Conservation (phyloP, 2,329 filamentous ascomycete species). For the Apiospora kogelbergensis region DNA sequence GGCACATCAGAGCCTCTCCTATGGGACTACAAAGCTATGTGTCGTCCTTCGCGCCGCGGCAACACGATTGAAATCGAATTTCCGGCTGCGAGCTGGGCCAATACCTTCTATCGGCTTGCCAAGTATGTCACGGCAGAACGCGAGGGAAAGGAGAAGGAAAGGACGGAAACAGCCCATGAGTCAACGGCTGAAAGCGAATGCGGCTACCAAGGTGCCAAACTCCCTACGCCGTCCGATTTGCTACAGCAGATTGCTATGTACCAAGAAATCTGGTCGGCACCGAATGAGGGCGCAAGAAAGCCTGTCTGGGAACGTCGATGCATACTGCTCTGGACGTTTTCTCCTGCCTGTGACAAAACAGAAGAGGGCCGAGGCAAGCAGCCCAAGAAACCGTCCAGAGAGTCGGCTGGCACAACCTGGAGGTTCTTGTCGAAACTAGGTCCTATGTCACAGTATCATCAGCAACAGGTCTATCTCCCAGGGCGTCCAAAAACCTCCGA, state of each 20-base stretch:
- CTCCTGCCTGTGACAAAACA: conserved; percentile 40
- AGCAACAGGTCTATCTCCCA: conserved; percentile 42
- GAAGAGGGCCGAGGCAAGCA: neutral
- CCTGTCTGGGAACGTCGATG: conserved; percentile 54
- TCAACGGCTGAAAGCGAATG: neutral
- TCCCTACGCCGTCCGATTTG: conserved; percentile 47
- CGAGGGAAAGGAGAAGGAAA: conserved; percentile 23
- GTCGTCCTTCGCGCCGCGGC: conserved; percentile 29
- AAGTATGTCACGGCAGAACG: conserved; percentile 42
- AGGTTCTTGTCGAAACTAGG: conserved; percentile 61
- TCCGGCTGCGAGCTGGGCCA: conserved; percentile 58
- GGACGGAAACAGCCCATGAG: conserved; percentile 15
- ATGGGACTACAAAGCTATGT: conserved; percentile 49
- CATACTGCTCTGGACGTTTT: conserved; percentile 65
- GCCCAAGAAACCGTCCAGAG: conserved; percentile 35
- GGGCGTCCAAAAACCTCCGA: neutral
- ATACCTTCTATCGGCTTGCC: conserved; percentile 57
- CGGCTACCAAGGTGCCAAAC: conserved; percentile 25
- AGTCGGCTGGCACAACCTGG: conserved; percentile 55
- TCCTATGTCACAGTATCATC: conserved; percentile 58
- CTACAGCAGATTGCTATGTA: conserved; percentile 65
- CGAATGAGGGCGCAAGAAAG: conserved; percentile 36
- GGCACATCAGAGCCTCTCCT: conserved; percentile 39
- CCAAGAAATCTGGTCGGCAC: conserved; percentile 62
- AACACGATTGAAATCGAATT: conserved; percentile 55